Evolutionary conservation across 179 eudicot species (phyloP).

Genomic region (Vitellaria paradoxa): DNA sequence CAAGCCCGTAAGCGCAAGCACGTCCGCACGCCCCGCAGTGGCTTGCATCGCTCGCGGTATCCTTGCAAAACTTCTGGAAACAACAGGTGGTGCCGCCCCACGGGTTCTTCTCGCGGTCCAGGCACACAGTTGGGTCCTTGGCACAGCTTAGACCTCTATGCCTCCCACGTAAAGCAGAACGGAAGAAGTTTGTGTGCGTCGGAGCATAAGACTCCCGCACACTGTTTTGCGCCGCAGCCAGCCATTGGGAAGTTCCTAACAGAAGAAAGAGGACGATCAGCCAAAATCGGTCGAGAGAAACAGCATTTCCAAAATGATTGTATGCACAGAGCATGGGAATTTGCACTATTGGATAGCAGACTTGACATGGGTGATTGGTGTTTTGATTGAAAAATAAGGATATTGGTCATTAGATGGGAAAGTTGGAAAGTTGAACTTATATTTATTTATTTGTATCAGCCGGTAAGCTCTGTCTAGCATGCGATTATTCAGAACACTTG

Average conservation of each 20-base stretch:
- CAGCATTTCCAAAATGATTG: background rate
- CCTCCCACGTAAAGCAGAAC: constrained; percentile 20
- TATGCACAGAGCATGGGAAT: constrained; percentile 20
- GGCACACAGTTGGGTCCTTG: constrained; percentile 19
- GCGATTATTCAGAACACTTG: background rate
- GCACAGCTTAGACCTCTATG: constrained; percentile 22
- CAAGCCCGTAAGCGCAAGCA: constrained; percentile 20
- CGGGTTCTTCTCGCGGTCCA: constrained; percentile 28
- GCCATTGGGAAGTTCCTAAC: constrained; percentile 6
- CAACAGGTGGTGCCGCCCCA: constrained; percentile 29
- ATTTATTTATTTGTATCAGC: constrained; percentile 13
- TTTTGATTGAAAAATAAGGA: background rate
- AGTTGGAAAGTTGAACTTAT: background rate
- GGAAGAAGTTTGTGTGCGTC: constrained; percentile 24
- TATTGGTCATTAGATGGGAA: background rate
- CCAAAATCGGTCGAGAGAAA: background rate
- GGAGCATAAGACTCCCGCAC: constrained; percentile 1
- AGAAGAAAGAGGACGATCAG: constrained; percentile 9
- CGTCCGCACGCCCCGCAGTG: constrained; percentile 25
- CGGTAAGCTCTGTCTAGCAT: constrained; percentile 8
- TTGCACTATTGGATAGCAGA: background rate
- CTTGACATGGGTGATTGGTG: constrained; percentile 20
- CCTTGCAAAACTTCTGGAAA: constrained; percentile 25
- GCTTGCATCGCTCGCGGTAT: constrained; percentile 12
- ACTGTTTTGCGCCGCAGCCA: constrained; percentile 1